A percentile compares a stretch with the other conserved stretches of the same genome.
Evolutionary conservation across 768 basidiomycete genomes (phyloP).

Genomic region (Xanthoconium purpureum): DNA sequence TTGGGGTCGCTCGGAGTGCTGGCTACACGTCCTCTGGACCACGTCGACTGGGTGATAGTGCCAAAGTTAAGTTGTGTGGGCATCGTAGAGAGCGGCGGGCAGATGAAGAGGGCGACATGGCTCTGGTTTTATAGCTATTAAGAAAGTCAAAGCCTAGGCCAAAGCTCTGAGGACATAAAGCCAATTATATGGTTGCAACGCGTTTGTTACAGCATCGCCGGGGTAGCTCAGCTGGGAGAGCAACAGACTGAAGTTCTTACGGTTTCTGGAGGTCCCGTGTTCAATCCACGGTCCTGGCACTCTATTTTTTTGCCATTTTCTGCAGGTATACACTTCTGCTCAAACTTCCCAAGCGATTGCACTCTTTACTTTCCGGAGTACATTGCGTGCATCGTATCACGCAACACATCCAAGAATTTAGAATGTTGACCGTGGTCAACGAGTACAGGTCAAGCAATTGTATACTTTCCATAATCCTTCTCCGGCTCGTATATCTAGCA

Average conservation of each 20-base stretch:
- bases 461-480: conserved; percentile 91
- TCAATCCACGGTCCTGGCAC: conserved; percentile 56
- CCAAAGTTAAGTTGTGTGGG: not conserved
- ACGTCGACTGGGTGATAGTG: not conserved
- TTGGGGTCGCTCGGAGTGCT: not conserved
- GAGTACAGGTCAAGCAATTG: conserved; percentile 48
- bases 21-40: not conserved
- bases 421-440: not conserved
- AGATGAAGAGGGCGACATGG: not conserved
- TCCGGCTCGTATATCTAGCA: conserved; percentile 86
- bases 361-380: too few species aligned
- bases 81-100: not conserved
- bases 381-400: too few species aligned
- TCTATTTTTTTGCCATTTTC: not conserved
- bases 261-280: conserved; percentile 45
- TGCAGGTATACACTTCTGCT: too few species aligned
- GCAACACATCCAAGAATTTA: too few species aligned
- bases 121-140: conserved; percentile 2
- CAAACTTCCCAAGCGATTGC: too few species aligned
- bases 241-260: conserved; percentile 57
- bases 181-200: too few species aligned
- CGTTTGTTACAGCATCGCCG: conserved; percentile 33
- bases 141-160: not conserved
- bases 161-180: not conserved
- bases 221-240: conserved; percentile 75